A percentile compares a stretch with the other conserved stretches of the same genome.
Evolutionary conservation across 73 alveolate genomes (phyloP).

Genomic region (Diophrys appendiculata): DNA sequence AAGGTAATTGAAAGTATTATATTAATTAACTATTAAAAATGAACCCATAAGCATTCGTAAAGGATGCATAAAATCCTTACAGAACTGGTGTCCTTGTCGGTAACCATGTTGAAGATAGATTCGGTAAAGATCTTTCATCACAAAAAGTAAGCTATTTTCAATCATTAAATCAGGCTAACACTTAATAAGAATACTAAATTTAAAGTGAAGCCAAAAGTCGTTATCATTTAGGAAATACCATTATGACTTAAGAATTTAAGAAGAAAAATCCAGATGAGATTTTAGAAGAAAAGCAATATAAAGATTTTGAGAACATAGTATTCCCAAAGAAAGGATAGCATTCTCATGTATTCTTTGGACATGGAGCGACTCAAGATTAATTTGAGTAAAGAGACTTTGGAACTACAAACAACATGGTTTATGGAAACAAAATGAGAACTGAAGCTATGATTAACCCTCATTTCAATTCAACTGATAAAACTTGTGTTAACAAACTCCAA

Average conservation of each 20-base stretch:
- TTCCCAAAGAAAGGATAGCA: constrained; percentile 34
- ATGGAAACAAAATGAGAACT: constrained; percentile 53
- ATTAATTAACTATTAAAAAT: neutral
- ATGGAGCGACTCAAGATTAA: constrained; percentile 71
- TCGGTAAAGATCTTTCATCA: constrained; percentile 69
- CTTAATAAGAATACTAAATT: constrained; percentile 8
- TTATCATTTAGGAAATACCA: constrained; percentile 28
- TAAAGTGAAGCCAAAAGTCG: constrained; percentile 23
- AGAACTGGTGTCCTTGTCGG: constrained; percentile 86
- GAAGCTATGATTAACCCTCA: constrained; percentile 61
- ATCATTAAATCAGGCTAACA: constrained; percentile 28
- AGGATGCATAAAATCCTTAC: constrained; percentile 70
- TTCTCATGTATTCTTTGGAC: constrained; percentile 68
- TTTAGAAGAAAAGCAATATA: constrained; percentile 36
- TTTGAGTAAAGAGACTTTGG: constrained; percentile 70
- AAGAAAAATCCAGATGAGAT: constrained; percentile 12
- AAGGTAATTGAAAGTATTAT: too few species aligned
- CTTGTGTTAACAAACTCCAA: too few species aligned
- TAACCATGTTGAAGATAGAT: constrained; percentile 85
- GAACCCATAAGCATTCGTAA: neutral
- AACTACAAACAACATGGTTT: constrained; percentile 52
- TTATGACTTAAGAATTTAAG: constrained; percentile 30
- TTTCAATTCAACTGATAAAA: constrained; percentile 32
- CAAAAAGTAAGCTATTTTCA: constrained; percentile 15
- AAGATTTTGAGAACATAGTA: constrained; percentile 41